Base-by-base conservation (phyloP, 2,329 filamentous ascomycete species). In the Pestalotiopsis sp. region DNA sequence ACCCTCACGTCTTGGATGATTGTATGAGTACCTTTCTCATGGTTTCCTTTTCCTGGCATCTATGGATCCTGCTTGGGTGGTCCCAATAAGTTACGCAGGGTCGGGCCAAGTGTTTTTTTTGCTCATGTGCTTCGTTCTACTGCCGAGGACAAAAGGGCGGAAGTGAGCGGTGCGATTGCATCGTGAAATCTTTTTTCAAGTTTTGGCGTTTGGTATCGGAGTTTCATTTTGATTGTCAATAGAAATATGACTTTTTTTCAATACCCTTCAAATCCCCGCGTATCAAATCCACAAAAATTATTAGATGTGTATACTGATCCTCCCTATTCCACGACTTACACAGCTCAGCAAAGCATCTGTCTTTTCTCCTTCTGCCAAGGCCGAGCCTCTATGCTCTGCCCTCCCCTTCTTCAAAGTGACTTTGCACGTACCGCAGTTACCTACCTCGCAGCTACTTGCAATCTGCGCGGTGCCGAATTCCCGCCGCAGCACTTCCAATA, bases 381-480 rank as follows among this genome's bases (percentile, higher is more conserved):
- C 85, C 4, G 82, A 83, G 4, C 86, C 86, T 63, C 85, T 77
- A 72, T 88, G 86, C 23, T 86, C 81, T 1, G 87, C 82, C 39
- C 74, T 72, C 0, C 86, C 86, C 2, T 74, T 72, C 71, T 74
- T 80, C 41, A 88, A 70, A 1, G 66, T 72, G 20, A 87, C 75
- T 73, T 80, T 83, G 74, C 86, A 88, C 2, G 85, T 88, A 0
- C 84, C 86, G 66, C 86, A 88, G 69, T 87, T 88, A 0, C 86
- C 86, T 1, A 86, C 86, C 72, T 86, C 83, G 71, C 86, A 88
- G 70, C 83, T 86, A 17, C 82, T 86, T 1, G 82, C 77, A 1
- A 86, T 75, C 4, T 82, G 81, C 0, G 78, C 78, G 27, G 71
- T 72, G 7, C 77, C 82, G 66, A 85, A 83, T 62, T 82, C 76